Evolutionary conservation across 2,329 filamentous ascomycete genomes (phyloP).

Genomic region (Lecanicillium sp.): DNA sequence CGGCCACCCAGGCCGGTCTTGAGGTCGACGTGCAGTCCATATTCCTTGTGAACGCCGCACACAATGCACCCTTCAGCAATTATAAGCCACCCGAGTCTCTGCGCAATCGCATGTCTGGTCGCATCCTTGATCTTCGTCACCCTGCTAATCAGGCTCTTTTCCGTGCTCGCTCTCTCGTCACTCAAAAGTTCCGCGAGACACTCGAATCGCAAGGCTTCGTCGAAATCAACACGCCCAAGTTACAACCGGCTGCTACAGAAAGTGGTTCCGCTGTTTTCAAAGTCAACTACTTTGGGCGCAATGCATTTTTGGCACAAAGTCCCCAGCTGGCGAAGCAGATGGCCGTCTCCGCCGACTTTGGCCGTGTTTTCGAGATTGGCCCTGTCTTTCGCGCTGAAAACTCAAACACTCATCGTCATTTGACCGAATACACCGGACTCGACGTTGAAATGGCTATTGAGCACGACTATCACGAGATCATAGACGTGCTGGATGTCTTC

Average conservation of each 20-base stretch:
- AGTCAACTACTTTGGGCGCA: constrained; percentile 82
- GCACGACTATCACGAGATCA: constrained; percentile 81
- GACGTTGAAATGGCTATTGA: constrained; percentile 91
- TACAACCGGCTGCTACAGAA: constrained; percentile 84
- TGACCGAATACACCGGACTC: constrained; percentile 90
- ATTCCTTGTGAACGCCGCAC: constrained; percentile 41
- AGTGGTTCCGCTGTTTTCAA: constrained; percentile 88
- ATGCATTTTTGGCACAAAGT: constrained; percentile 83
- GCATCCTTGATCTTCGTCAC: constrained; percentile 79
- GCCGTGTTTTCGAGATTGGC: constrained; percentile 68
- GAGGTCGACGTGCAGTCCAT: constrained; percentile 61
- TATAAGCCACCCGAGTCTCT: constrained; percentile 56
- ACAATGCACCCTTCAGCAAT: constrained; percentile 42
- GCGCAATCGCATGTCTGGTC: constrained; percentile 66
- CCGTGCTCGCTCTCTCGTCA: constrained; percentile 73
- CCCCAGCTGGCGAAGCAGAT: constrained; percentile 92
- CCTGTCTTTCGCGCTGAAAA: constrained; percentile 86
- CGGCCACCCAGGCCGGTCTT: constrained; percentile 65
- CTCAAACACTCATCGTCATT: constrained; percentile 87
- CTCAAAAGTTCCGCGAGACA: constrained; percentile 68
- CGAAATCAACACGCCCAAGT: constrained; percentile 88
- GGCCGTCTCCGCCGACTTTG: constrained; percentile 82
- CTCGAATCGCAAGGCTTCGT: constrained; percentile 68
- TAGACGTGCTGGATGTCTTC: constrained; percentile 67
- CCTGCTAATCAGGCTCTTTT: constrained; percentile 81